phyloP scores from a whole-genome alignment of 2,329 filamentous ascomycete species.

The Penicillium occitanis region DNA sequence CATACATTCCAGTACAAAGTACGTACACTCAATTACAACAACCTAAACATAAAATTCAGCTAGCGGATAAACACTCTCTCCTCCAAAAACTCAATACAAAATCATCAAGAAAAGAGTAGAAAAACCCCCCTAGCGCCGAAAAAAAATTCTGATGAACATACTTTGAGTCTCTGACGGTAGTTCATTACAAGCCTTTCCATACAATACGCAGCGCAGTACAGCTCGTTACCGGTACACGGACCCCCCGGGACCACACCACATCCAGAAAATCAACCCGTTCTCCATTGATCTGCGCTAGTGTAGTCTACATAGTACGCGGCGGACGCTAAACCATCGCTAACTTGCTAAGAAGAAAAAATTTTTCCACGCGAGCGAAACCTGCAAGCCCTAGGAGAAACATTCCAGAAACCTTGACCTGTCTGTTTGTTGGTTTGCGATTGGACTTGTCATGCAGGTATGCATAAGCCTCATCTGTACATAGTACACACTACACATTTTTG shows the following conservation, averaged over 20 bases:
- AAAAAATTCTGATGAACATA: background rate
- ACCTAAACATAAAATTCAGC: background rate
- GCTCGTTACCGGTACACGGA: background rate
- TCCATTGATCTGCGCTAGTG: constrained; percentile 16
- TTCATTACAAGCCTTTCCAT: background rate
- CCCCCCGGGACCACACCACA: constrained; percentile 9
- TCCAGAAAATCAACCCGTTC: constrained; percentile 1
- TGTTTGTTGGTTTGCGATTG: background rate
- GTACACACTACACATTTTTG: background rate
- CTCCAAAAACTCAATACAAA: background rate
- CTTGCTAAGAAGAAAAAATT: background rate
- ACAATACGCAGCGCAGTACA: background rate
- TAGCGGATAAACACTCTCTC: background rate
- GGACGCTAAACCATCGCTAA: background rate
- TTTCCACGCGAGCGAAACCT: constrained; percentile 14
- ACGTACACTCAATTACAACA: background rate
- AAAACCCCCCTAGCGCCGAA: background rate
- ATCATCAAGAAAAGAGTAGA: background rate
- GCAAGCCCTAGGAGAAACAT: background rate
- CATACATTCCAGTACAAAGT: background rate
- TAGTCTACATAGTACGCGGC: background rate
- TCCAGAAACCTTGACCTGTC: constrained; percentile 1
- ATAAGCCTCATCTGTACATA: background rate
- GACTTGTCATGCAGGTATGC: background rate
- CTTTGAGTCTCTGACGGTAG: background rate